phyloP scores from a whole-genome alignment of 2,329 filamentous ascomycete species.

The Aulographum hederae region DNA sequence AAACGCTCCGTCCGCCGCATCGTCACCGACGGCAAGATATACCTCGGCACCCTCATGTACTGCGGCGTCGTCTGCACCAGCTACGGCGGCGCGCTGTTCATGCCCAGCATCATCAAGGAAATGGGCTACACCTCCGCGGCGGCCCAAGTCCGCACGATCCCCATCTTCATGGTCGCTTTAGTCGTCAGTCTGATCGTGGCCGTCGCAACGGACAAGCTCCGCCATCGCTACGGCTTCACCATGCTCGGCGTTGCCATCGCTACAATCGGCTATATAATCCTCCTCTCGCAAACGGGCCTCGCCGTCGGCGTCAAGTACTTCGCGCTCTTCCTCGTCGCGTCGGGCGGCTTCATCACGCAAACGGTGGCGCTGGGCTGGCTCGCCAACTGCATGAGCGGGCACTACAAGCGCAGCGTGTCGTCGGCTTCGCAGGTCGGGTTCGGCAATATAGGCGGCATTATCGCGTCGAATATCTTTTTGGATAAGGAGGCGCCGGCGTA shows the following conservation, averaged over 20 bases:
- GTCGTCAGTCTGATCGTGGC: slow-evolving; percentile 18
- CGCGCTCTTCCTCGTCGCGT: slow-evolving; percentile 35
- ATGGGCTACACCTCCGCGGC: slow-evolving; percentile 23
- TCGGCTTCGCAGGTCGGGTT: slow-evolving; percentile 31
- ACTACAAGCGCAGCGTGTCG: slow-evolving; percentile 32
- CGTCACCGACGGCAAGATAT: slow-evolving; percentile 17
- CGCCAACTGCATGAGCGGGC: slow-evolving; percentile 32
- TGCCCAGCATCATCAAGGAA: slow-evolving; percentile 22
- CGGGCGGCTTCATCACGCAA: slow-evolving; percentile 31
- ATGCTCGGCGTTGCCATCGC: slow-evolving; percentile 30
- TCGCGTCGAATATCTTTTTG: slow-evolving; percentile 34
- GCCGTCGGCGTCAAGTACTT: slow-evolving; percentile 31
- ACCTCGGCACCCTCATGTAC: slow-evolving; percentile 2
- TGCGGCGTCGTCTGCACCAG: slow-evolving; percentile 3
- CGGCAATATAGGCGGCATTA: slow-evolving; percentile 24
- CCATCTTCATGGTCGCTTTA: slow-evolving; percentile 21
- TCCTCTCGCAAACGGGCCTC: slow-evolving; percentile 29
- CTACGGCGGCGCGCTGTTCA: slow-evolving; percentile 4
- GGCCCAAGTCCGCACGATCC: slow-evolving; percentile 26
- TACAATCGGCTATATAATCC: slow-evolving; percentile 35
- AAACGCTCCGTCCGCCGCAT: slow-evolving; percentile 32
- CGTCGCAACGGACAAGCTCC: slow-evolving; percentile 28
- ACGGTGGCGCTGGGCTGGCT: slow-evolving; percentile 28
- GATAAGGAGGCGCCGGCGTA: slow-evolving; percentile 29
- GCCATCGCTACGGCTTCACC: slow-evolving; percentile 35